Conservation (phyloP, 495 filamentous ascomycete genomes). For the Xylaria intraflava region DNA sequence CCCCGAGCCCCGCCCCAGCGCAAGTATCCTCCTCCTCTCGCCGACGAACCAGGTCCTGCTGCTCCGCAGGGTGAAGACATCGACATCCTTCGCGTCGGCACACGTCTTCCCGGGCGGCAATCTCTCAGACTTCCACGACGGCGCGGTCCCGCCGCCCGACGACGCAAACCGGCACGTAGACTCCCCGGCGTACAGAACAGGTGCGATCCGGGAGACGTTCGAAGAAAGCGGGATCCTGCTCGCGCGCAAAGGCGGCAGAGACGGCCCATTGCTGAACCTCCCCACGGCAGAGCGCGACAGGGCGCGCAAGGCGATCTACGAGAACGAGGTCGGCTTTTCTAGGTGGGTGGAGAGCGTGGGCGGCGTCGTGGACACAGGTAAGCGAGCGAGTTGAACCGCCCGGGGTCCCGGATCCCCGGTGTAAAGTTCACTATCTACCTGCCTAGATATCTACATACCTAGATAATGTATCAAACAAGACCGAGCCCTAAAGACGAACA, state of each 20-base stretch:
- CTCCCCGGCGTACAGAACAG: slow-evolving; percentile 60
- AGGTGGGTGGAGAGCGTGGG: slow-evolving; percentile 59
- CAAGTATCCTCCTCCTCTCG: slow-evolving; percentile 78
- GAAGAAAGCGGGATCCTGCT: slow-evolving; percentile 91
- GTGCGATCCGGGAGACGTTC: slow-evolving; percentile 85
- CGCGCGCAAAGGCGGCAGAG: slow-evolving; percentile 44
- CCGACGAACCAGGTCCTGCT: slow-evolving; percentile 80
- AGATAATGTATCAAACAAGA: no score
- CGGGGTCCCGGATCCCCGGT: no score
- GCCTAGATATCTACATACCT: no score
- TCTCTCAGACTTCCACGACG: slow-evolving; percentile 64
- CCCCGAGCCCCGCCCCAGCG: slow-evolving; percentile 19
- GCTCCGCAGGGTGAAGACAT: slow-evolving; percentile 75
- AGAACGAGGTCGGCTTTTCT: slow-evolving; percentile 49
- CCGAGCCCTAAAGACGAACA: no score
- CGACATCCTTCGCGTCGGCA: slow-evolving; percentile 78
- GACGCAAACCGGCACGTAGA: slow-evolving; percentile 55
- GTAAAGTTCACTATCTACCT: no score
- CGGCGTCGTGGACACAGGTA: slow-evolving; percentile 62
- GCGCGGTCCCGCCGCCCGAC: slow-evolving; percentile 44
- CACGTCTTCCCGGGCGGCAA: slow-evolving; percentile 98
- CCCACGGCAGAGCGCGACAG: slow-evolving; percentile 52
- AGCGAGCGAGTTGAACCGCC: not conserved
- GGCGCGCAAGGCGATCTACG: slow-evolving; percentile 63
- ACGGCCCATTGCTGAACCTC: slow-evolving; percentile 47